Percentiles rank a stretch among this genome's conserved stretches.
These are phyloP conservation scores for Picochlorum costavermella DNA, from an alignment of 139 green algal genomes.

Conservation along the genomic window DNA sequence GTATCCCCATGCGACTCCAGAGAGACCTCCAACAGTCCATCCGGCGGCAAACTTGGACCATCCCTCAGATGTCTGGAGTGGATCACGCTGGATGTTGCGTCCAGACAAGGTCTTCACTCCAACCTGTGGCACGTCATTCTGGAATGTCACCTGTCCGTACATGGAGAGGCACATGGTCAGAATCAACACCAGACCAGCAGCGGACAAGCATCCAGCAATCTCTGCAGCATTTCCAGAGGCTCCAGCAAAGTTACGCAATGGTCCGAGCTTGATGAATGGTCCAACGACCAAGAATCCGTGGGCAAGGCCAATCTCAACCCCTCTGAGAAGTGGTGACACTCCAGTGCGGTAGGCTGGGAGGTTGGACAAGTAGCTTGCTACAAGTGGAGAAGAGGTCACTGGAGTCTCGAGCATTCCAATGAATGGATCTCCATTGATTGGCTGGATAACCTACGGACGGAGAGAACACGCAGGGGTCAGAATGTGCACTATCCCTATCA, in stretches of 20 bases:
- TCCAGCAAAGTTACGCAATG: constrained; percentile 72
- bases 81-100: constrained; percentile 48
- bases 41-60: constrained; percentile 87
- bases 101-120: constrained; percentile 91
- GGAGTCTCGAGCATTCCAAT: constrained; percentile 96
- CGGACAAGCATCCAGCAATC: constrained; percentile 73
- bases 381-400: constrained; percentile 83
- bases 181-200: constrained; percentile 86
- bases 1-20: constrained; percentile 84
- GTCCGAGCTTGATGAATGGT: constrained; percentile 96
- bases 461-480: too few species aligned
- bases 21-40: constrained; percentile 83
- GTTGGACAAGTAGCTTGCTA: constrained; percentile 87
- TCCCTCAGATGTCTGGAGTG: constrained; percentile 51
- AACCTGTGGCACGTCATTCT: constrained; percentile 48
- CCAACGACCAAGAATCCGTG: constrained; percentile 92
- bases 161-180: constrained; percentile 79
- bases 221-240: constrained; percentile 42
- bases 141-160: constrained; percentile 87
- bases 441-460: constrained; percentile 68
- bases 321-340: constrained; percentile 86
- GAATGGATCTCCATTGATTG: constrained; percentile 94
- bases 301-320: constrained; percentile 94
- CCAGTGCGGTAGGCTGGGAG: constrained; percentile 91
- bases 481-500: too few species aligned